Evolutionary conservation across 768 basidiomycete species (phyloP), one percentile per base, ranked within the genome.

Genomic region (Lepiota subincarnata): DNA sequence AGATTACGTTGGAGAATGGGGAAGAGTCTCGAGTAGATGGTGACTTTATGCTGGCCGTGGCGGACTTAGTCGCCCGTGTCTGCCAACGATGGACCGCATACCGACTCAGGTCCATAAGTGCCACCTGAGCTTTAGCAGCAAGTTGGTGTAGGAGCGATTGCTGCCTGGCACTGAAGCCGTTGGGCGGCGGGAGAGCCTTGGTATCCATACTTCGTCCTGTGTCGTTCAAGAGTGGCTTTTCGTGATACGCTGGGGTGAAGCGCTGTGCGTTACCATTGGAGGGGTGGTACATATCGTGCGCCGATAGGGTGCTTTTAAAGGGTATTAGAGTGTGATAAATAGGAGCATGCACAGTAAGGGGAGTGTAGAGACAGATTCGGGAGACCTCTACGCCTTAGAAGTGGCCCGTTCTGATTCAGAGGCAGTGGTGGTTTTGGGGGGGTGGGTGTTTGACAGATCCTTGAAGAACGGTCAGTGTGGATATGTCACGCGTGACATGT

Each of bases 1-100:
- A 98, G 28, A 70, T 62, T 26, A 65, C 57, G 40, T 68, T 73
- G 34, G 76, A 74, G 31, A 70, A 64, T 13, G 69, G 31, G 31
- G 31, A 50, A 13, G 67, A 57, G 20, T 68, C 52, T 8, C 71
- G 62, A 7, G 70, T 67, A 57, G 70, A 62, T 41, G 67, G 64
- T 24, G 66, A 60, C 48, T 66, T 68, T 18, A 45, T 26, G 13
- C 44, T 31, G 39, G 24, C 13, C 20, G 26, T 38, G 24, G 10
- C 18, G 22, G 37, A 46, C 38, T 31, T 53, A 36, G 36, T 39
- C 22, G 43, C 35, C 19, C 34, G 52, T 6, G 36, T 22, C 43
- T 26, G 44, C 52, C 52, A 53, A 46, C 26, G 39, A 16, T 53
- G 52, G 11, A n/a, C 38, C 28, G 44, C 44, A 16, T 31, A 37